Evolutionary conservation across 2,329 filamentous ascomycete genomes (phyloP), one percentile per base, ranked within the genome.

Genomic region (Pyrenophora teres): DNA sequence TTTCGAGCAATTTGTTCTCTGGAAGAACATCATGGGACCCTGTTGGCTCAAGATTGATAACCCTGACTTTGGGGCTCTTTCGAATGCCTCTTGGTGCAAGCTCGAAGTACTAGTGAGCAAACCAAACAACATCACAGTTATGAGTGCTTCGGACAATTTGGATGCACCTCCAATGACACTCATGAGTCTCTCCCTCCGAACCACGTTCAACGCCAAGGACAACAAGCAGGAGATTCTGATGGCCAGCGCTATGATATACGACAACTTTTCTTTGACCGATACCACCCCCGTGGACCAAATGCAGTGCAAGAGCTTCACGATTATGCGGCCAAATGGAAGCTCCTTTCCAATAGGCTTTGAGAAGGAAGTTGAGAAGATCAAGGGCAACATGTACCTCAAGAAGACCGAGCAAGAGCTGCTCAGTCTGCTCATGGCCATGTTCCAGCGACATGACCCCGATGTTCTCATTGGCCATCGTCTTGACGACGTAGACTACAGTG

Each of bases 21-120:
- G 92, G 89, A 97, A 97, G 77, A 96, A 96, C 69, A 90, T 99
- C 64, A 99, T 97, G 93, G 94, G 94, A 1, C 94, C 94, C 25
- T 97, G 94, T 73, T 99, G 94, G 94, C 83, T 99, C 39, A 92
- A 88, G 69, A 94, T 99, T 48, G 83, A 92, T 60, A 87, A 89
- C 60, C 89, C 89, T 25, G 87, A 97, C 71, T 97, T 96, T 70
- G 82, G 83, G 15, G 81, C 88, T 5, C 81, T 97, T 61, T 93
- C 91, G 74, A 97, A 97, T 64, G 89, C 92, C 9, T 99, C 94
- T 0, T 94, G 95, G 83, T 97, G 94, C 80, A 97, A 97, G 75
- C 84, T 99, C 9, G 94, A 99, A 74, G 86, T 96, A 41, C 83
- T 89, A 63, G 88, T 92, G 40, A 82, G 84, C 31, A 88, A 92